These are phyloP conservation scores for Pseudogymnoascus sp. DNA, from an alignment of 2,329 filamentous ascomycete species.

Conservation along the genomic window DNA sequence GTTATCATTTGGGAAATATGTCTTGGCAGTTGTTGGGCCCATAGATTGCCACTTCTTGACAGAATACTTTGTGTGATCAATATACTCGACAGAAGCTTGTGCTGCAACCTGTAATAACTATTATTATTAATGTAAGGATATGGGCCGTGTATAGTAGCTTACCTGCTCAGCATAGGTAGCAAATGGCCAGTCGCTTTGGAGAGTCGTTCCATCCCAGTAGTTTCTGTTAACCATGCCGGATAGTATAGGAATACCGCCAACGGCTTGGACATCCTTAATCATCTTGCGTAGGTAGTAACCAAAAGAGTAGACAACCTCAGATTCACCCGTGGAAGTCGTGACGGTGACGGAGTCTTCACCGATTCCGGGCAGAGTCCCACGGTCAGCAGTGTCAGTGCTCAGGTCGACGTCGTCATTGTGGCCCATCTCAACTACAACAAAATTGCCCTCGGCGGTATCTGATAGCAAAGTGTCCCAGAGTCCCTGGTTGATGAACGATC, in stretches of 20 bases:
- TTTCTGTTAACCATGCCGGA: constrained; percentile 23
- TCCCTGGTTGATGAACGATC: not conserved
- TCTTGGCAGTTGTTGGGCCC: constrained; percentile 18
- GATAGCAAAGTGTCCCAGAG: constrained; percentile 12
- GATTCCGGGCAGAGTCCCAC: constrained; percentile 20
- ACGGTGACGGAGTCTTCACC: constrained; percentile 19
- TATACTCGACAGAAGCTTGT: constrained; percentile 16
- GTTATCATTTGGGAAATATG: constrained; percentile 23
- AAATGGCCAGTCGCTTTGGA: constrained; percentile 19
- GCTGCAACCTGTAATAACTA: constrained; percentile 13
- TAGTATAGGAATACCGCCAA: constrained; percentile 18
- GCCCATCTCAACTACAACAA: constrained; percentile 23
- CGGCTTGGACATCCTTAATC: constrained; percentile 21
- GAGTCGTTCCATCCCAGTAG: constrained; percentile 14
- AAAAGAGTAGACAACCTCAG: constrained; percentile 22
- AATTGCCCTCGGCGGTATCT: constrained; percentile 15
- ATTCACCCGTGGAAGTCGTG: constrained; percentile 14
- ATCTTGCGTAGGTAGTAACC: constrained; percentile 24
- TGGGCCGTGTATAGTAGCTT: not conserved
- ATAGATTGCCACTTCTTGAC: constrained; percentile 19
- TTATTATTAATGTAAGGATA: not conserved
- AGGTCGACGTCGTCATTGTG: constrained; percentile 24
- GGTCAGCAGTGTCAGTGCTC: constrained; percentile 15
- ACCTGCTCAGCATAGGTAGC: constrained; percentile 17
- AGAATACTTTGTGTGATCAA: constrained; percentile 24